Base-by-base conservation (phyloP, 2,329 filamentous ascomycete genomes). In the Rachicladosporium sp. region DNA sequence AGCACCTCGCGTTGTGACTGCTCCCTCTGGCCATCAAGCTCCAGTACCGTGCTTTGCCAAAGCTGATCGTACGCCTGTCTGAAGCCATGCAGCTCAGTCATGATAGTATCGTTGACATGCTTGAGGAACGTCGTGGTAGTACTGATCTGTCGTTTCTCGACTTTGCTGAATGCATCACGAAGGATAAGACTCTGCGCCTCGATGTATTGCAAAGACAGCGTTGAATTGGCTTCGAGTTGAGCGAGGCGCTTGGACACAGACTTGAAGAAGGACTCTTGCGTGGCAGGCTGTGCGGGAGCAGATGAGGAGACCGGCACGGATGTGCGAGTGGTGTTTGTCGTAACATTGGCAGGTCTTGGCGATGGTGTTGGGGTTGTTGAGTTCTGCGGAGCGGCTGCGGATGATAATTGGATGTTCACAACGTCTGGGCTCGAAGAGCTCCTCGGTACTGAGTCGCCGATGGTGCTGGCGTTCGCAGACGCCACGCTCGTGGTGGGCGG, bases 221-320 rank as follows among this genome's bases (percentile, higher is more conserved):
- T 93, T 8, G 88, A 86, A 58, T 96, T 98, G 10, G 84, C 76
- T 60, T 98, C 91, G 6, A 96, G 77, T 51, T 88, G 79, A 48
- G 89, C 84, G 4, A 98, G 71, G 1, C 91, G 83, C 61, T 96
- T 96, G 46, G 88, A 86, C 6, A 96, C 81, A 3, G 87, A 85
- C 59, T 96, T 96, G 72, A 95, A 98, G 62, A 98, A 96, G 2
- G 84, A 91, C 58, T 98, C 91, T 60, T 98, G 91, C 1, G 93
- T 91, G 0, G 88, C 87, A 2, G 89, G 88, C 64, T 49, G 73
- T 62, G 19, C 65, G 62, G 32, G 69, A 63, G 19, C 63, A 50
- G 19, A 45, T 43, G 21, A 57, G n/a, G 43, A 40, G 51, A 10
- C 50, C 31, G 21, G 52, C 48, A 3, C 15, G 29, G 33, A 27